Base-by-base conservation (phyloP, 1,284 basidiomycete genomes). In the Porodaedalea pini region DNA sequence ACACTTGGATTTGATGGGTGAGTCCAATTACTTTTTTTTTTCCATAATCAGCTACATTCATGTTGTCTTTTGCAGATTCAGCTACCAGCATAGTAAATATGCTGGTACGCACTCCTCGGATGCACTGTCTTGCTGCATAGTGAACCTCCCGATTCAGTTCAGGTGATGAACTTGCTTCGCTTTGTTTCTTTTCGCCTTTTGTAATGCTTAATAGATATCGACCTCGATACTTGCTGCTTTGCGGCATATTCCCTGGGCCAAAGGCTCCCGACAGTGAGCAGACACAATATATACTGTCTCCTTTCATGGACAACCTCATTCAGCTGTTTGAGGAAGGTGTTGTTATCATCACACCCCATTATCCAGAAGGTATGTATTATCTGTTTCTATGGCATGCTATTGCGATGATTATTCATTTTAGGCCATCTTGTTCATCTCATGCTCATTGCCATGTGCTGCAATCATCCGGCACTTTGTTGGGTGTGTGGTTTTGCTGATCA, bases 1-100 rank as follows among this genome's bases (percentile, higher is more conserved):
- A 54, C 58, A 1, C 15, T 59, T 2, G 43, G 32, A 11, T 39
- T 57, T 27, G 61, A 63, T 36, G 59, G 61, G 54, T 63, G 27
- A 15, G 54, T n/a, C 15, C 19, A 3, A n/a, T 21, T 5, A 8
- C 10, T 41, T n/a, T 17, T 27, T 8, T 31, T 7, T 8, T 47
- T 15, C 17, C 19, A 10, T 21, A 21, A 21, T 37, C 40, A 50
- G 40, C 27, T 27, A 44, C 31, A 31, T 50, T 34, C 40, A 29
- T 17, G 15, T 41, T 19, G 15, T 41, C 17, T 34, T 41, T 23
- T 32, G 27, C 8, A 52, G 27, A 4, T 45, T 32, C 10, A 25
- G 43, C 17, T 29, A 51, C 19, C 17, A 23, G 25, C 62, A 54
- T 21, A 56, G 59, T 17, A 53, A 31, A 4, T 40, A 41, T 2